phyloP scores from a whole-genome alignment of 2,329 filamentous ascomycete species.

The Huntiella abstrusa region DNA sequence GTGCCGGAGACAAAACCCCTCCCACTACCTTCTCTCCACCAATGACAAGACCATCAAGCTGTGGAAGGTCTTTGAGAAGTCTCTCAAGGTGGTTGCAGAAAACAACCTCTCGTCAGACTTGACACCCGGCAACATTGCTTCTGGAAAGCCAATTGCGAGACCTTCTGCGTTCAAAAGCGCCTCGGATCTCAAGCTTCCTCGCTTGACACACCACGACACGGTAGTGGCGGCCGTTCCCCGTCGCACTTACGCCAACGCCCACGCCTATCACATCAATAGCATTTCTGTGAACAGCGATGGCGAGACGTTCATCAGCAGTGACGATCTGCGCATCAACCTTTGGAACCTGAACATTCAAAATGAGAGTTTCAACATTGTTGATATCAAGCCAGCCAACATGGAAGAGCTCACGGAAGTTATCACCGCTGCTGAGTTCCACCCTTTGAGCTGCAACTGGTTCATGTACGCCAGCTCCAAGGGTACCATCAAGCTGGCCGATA shows the following conservation, averaged over 20 bases:
- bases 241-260: slow-evolving; percentile 92
- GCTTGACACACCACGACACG: slow-evolving; percentile 93
- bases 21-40: slow-evolving; percentile 92
- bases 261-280: slow-evolving; percentile 99
- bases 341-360: slow-evolving; percentile 99
- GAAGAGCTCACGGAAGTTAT: slow-evolving; percentile 98
- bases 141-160: slow-evolving; percentile 53
- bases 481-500: slow-evolving; percentile 95
- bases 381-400: slow-evolving; percentile 99
- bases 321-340: slow-evolving; percentile 91
- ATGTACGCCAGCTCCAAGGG: slow-evolving; percentile 99
- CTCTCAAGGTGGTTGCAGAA: slow-evolving; percentile 93
- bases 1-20: slow-evolving; percentile 95
- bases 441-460: slow-evolving; percentile 96
- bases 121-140: slow-evolving; percentile 57
- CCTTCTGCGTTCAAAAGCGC: slow-evolving; percentile 57
- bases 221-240: slow-evolving; percentile 92
- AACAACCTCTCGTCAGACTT: slow-evolving; percentile 94
- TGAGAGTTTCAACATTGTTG: slow-evolving; percentile 99
- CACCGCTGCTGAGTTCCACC: slow-evolving; percentile 94
- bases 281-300: slow-evolving; percentile 99
- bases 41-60: slow-evolving; percentile 99
- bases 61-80: slow-evolving; percentile 99
- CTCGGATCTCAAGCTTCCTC: slow-evolving; percentile 75
- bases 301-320: slow-evolving; percentile 97